Evolutionary conservation across 257 asterid species (phyloP).

Genomic region (Coffea eugenioides): DNA sequence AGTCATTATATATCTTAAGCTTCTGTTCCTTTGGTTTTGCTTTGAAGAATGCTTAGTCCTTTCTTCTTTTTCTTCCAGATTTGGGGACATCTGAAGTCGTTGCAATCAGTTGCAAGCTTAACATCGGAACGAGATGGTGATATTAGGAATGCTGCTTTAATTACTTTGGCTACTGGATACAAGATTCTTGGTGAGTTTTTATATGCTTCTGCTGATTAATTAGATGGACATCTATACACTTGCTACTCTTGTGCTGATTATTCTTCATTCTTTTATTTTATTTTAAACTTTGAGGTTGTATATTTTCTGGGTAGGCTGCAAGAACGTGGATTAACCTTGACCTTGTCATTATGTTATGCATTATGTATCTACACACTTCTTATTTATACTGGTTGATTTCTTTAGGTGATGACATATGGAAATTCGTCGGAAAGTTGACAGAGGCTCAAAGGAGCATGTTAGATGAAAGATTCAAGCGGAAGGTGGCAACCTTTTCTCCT

Average conservation of each 20-base stretch:
- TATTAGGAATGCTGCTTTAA: conserved; percentile 87
- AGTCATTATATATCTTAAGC: conserved; percentile 6
- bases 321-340: not conserved
- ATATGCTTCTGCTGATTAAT: conserved; percentile 8
- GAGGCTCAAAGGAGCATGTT: conserved; percentile 99
- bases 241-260: not conserved
- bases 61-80: conserved; percentile 42
- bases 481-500: conserved; percentile 38
- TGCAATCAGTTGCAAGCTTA: conserved; percentile 96
- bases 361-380: not conserved
- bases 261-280: not conserved
- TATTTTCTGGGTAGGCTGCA: not conserved
- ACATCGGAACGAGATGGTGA: conserved; percentile 99
- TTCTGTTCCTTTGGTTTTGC: not conserved
- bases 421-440: conserved; percentile 87
- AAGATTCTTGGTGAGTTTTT: conserved; percentile 87
- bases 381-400: conserved; percentile 10
- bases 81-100: conserved; percentile 82
- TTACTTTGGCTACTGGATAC: conserved; percentile 87
- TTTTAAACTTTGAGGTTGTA: conserved; percentile 1
- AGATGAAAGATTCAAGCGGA: conserved; percentile 98
- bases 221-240: not conserved
- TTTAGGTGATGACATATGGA: conserved; percentile 97
- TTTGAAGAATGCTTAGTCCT: conserved; percentile 13
- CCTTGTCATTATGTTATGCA: not conserved